Percentiles rank a stretch among this genome's conserved stretches.
These are phyloP conservation scores for Aspergillus jensenii DNA, from an alignment of 2,329 filamentous ascomycete species.

Conservation along the genomic window DNA sequence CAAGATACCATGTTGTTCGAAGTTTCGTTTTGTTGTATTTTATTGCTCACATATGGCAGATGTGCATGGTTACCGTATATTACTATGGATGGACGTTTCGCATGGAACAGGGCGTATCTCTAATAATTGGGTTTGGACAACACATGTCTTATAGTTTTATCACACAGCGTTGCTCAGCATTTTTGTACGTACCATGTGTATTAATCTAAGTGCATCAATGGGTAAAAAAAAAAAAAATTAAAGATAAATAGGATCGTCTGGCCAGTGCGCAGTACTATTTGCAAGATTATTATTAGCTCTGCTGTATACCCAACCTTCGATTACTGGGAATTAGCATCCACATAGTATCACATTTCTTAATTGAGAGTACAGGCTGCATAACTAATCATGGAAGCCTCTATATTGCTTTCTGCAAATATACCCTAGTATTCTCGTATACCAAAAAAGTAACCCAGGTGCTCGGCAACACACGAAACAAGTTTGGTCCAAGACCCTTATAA, in stretches of 20 bases:
- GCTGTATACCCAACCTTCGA: no score
- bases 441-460: slow-evolving; percentile 96
- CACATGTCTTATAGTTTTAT: neutral
- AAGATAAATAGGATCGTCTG: no score
- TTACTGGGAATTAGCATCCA: no score
- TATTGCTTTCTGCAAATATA: slow-evolving; percentile 58
- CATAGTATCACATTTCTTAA: no score
- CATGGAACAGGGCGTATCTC: slow-evolving; percentile 2
- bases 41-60: neutral
- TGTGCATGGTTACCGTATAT: neutral
- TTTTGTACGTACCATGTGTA: neutral
- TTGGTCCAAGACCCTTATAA: slow-evolving; percentile 87
- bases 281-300: no score
- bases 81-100: neutral
- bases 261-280: no score
- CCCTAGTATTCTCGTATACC: slow-evolving; percentile 92
- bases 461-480: slow-evolving; percentile 85
- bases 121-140: neutral
- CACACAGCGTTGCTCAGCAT: neutral
- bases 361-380: neutral
- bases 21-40: neutral
- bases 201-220: neutral
- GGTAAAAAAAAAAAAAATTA: neutral
- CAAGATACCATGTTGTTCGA: slow-evolving; percentile 18
- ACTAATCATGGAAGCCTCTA: neutral